Evolutionary conservation across 2,329 filamentous ascomycete species (phyloP).

Genomic region (Penicillium paneum): DNA sequence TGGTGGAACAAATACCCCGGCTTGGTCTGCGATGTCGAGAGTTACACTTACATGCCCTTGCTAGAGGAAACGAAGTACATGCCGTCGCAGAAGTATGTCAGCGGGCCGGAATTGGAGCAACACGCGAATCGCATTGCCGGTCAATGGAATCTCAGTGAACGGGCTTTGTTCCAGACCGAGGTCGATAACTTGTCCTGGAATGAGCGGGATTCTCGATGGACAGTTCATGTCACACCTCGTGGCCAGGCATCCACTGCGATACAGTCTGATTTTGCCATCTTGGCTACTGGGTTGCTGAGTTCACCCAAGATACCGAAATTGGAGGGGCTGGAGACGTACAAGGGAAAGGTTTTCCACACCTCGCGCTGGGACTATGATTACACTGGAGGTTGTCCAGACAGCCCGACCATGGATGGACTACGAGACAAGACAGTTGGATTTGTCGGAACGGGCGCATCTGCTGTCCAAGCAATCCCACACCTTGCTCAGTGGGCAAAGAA

Average conservation of each 20-base stretch:
- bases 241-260: slow-evolving; percentile 28
- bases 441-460: slow-evolving; percentile 47
- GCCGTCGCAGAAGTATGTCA: slow-evolving; percentile 51
- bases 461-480: slow-evolving; percentile 42
- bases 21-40: slow-evolving; percentile 56
- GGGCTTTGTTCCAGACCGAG: slow-evolving; percentile 49
- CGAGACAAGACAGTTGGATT: slow-evolving; percentile 42
- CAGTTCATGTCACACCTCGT: slow-evolving; percentile 17
- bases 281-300: slow-evolving; percentile 27
- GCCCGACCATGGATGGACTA: slow-evolving; percentile 46
- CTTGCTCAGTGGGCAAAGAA: slow-evolving; percentile 33
- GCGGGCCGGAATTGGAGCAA: slow-evolving; percentile 46
- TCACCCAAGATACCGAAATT: slow-evolving; percentile 24
- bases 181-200: slow-evolving; percentile 49
- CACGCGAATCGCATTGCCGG: slow-evolving; percentile 47
- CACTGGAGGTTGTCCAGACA: slow-evolving; percentile 37
- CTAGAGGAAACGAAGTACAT: slow-evolving; percentile 60
- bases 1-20: slow-evolving; percentile 52
- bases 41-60: slow-evolving; percentile 58
- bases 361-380: slow-evolving; percentile 28
- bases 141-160: slow-evolving; percentile 43
- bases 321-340: slow-evolving; percentile 18
- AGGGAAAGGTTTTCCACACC: slow-evolving; percentile 25
- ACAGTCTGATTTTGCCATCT: slow-evolving; percentile 40
- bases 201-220: slow-evolving; percentile 37